A percentile compares a stretch with the other conserved stretches of the same genome.
Evolutionary conservation across 2,329 filamentous ascomycete genomes (phyloP).

Genomic region (Microcyclosporella mali): DNA sequence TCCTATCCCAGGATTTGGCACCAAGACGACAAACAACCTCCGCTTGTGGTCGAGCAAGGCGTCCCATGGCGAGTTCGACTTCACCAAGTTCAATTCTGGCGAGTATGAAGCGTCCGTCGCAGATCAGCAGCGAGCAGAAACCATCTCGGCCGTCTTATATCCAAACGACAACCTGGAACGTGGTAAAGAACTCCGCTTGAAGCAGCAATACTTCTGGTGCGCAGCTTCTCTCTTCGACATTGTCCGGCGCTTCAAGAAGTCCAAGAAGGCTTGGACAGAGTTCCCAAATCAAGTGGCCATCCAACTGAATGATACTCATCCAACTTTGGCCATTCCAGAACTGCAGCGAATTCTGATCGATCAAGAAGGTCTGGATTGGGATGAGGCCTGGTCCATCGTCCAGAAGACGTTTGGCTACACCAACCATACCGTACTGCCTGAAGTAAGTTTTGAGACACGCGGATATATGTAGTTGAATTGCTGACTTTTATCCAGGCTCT

Average conservation of each 20-base stretch:
- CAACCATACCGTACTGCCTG: conserved; percentile 95
- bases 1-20: conserved; percentile 76
- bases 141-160: conserved; percentile 94
- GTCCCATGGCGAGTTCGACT: conserved; percentile 94
- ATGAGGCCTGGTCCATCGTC: conserved; percentile 74
- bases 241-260: conserved; percentile 96
- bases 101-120: conserved; percentile 97
- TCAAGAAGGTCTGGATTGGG: conserved; percentile 85
- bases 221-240: conserved; percentile 95
- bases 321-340: conserved; percentile 92
- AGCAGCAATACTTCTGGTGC: conserved; percentile 99
- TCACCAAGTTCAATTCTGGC: conserved; percentile 98
- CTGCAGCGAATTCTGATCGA: conserved; percentile 89
- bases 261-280: conserved; percentile 80
- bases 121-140: conserved; percentile 98
- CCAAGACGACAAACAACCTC: conserved; percentile 89
- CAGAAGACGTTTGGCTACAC: conserved; percentile 80
- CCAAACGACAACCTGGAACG: conserved; percentile 96
- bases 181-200: conserved; percentile 92
- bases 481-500: conserved; percentile 43
- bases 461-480: no score
- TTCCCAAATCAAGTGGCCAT: conserved; percentile 95
- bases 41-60: conserved; percentile 97
- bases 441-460: conserved; percentile 38
- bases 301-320: conserved; percentile 96